Conservation (phyloP, 2,329 filamentous ascomycete genomes). For the Mycosphaerelloides madeirae region DNA sequence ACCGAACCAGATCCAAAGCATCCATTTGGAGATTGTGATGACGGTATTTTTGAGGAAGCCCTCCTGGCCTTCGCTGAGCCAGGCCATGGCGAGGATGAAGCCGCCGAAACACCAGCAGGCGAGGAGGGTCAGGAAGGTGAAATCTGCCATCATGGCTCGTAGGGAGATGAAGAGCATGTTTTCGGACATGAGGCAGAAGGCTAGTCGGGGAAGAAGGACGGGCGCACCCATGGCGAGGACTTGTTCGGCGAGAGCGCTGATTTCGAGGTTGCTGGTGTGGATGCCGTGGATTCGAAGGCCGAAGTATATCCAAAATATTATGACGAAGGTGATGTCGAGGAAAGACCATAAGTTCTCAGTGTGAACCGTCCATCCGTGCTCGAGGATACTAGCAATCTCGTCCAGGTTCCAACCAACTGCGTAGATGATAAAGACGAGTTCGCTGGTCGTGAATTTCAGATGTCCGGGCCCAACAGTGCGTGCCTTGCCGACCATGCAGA, state of each 20-base stretch:
- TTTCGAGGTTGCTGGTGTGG: constrained; percentile 39
- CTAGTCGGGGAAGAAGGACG: constrained; percentile 70
- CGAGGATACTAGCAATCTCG: constrained; percentile 70
- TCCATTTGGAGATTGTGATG: constrained; percentile 78
- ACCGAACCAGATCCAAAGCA: constrained; percentile 91
- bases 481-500: constrained; percentile 66
- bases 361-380: constrained; percentile 74
- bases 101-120: constrained; percentile 80
- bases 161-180: constrained; percentile 79
- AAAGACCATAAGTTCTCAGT: constrained; percentile 88
- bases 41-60: constrained; percentile 36
- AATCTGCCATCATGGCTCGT: constrained; percentile 80
- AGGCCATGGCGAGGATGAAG: constrained; percentile 72
- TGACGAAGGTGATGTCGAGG: constrained; percentile 71
- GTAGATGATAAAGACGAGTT: constrained; percentile 67
- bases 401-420: constrained; percentile 74
- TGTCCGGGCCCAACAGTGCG: constrained; percentile 40
- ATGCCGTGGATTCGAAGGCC: constrained; percentile 63
- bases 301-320: constrained; percentile 66
- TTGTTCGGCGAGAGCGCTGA: constrained; percentile 56
- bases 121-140: constrained; percentile 69
- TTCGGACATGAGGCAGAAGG: constrained; percentile 77
- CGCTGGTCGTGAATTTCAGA: constrained; percentile 44
- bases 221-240: constrained; percentile 75
- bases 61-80: constrained; percentile 62